phyloP scores from a whole-genome alignment of 2,329 filamentous ascomycete species.

The Fusarium sp. region DNA sequence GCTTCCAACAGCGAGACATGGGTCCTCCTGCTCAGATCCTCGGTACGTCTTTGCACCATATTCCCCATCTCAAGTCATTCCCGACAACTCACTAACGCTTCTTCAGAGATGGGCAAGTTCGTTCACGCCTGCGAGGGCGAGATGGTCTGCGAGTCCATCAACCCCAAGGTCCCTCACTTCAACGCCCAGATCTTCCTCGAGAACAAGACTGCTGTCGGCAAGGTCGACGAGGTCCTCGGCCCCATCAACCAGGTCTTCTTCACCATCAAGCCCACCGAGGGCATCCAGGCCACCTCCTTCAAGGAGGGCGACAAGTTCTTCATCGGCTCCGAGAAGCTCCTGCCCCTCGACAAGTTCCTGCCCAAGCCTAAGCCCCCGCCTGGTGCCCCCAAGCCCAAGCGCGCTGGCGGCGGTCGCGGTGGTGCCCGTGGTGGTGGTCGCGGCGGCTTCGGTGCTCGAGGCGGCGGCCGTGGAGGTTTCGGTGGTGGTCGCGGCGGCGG shows the following conservation, averaged over 20 bases:
- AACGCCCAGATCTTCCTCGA: conserved; percentile 99
- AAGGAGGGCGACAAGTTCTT: conserved; percentile 98
- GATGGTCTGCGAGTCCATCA: conserved; percentile 96
- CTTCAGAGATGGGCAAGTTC: conserved; percentile 89
- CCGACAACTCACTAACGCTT: conserved; percentile 17
- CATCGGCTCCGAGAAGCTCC: conserved; percentile 92
- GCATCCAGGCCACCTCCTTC: conserved; percentile 94
- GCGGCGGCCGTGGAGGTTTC: conserved; percentile 55
- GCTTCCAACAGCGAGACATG: conserved; percentile 57
- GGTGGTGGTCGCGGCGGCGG: conserved; percentile 49
- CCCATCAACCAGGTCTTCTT: conserved; percentile 99
- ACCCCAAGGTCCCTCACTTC: conserved; percentile 97
- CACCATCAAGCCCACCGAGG: conserved; percentile 96
- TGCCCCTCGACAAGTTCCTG: conserved; percentile 95
- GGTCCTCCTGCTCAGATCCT: conserved; percentile 55
- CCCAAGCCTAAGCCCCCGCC: conserved; percentile 86
- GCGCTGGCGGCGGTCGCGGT: conserved; percentile 66
- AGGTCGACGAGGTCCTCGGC: conserved; percentile 97
- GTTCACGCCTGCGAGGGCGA: conserved; percentile 96
- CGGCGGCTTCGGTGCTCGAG: conserved; percentile 51
- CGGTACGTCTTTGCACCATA: conserved; percentile 46
- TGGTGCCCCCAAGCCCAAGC: conserved; percentile 73
- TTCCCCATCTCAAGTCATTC: not conserved
- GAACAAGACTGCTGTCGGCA: conserved; percentile 97
- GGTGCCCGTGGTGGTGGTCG: conserved; percentile 56